Conservation (phyloP, 495 filamentous ascomycete genomes). For the Neurospora sp. region DNA sequence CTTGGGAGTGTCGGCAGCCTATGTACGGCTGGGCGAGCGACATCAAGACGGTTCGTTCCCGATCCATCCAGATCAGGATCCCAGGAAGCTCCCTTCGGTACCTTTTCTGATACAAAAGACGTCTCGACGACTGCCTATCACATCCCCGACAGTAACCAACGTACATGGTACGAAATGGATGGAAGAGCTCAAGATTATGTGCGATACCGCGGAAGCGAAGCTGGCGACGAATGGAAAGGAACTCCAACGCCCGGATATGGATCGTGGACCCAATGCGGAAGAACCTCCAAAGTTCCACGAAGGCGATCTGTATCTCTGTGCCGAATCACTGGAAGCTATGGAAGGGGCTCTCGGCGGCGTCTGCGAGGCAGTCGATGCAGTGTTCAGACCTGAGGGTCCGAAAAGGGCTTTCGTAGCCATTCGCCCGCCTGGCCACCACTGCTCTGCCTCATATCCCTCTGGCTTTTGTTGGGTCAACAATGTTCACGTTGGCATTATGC, state of each 20-base stretch:
- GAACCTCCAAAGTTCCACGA: slow-evolving; percentile 51
- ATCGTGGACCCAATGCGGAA: slow-evolving; percentile 36
- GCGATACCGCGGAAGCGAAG: slow-evolving; percentile 62
- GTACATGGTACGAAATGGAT: slow-evolving; percentile 86
- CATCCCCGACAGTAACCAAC: slow-evolving; percentile 61
- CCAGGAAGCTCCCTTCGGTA: slow-evolving; percentile 43
- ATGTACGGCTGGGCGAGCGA: slow-evolving; percentile 74
- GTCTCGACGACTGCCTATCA: slow-evolving; percentile 49
- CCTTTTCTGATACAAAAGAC: slow-evolving; percentile 80
- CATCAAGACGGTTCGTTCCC: slow-evolving; percentile 62
- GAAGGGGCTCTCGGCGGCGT: slow-evolving; percentile 84
- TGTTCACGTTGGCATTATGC: slow-evolving; percentile 90
- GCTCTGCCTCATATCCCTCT: slow-evolving; percentile 74
- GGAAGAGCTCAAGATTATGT: slow-evolving; percentile 81
- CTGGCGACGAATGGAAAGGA: slow-evolving; percentile 67
- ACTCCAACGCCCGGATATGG: slow-evolving; percentile 49
- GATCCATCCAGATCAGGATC: slow-evolving; percentile 42
- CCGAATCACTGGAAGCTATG: slow-evolving; percentile 75
- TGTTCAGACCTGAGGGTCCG: slow-evolving; percentile 53
- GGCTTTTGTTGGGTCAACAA: slow-evolving; percentile 99
- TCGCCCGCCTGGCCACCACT: slow-evolving; percentile 88
- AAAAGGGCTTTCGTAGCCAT: slow-evolving; percentile 72
- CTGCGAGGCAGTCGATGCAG: slow-evolving; percentile 80
- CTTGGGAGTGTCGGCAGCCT: slow-evolving; percentile 74
- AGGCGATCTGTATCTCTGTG: slow-evolving; percentile 82